phyloP scores from a whole-genome alignment of 192 early-diverging fungal species.

The Gorgonomyces haynaldii region DNA sequence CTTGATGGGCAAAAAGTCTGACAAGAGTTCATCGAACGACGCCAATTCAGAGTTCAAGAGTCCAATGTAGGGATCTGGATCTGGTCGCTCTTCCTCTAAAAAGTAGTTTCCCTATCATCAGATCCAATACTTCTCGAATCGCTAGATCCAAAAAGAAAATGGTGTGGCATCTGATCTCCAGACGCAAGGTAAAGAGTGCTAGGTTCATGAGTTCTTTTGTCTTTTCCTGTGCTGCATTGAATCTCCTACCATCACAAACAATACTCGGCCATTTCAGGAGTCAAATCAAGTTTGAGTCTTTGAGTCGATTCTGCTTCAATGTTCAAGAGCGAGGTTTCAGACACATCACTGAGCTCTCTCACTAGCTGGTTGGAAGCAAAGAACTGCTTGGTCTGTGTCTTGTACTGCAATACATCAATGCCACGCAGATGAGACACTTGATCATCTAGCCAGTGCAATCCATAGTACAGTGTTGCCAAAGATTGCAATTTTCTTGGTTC shows the following conservation, averaged over 20 bases:
- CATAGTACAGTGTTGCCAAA: conserved; percentile 68
- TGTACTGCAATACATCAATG: neutral
- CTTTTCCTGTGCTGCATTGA: conserved; percentile 38
- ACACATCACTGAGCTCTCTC: neutral
- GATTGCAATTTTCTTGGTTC: conserved; percentile 64
- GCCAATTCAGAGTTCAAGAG: conserved; percentile 69
- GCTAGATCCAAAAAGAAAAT: conserved; percentile 83
- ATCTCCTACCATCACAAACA: conserved; percentile 20
- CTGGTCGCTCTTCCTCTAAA: conserved; percentile 61
- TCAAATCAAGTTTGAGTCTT: conserved; percentile 6
- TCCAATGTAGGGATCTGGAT: conserved; percentile 82
- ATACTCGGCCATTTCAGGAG: conserved; percentile 9
- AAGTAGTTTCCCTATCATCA: conserved; percentile 60
- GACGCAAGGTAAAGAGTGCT: conserved; percentile 67
- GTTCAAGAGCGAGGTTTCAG: conserved; percentile 1
- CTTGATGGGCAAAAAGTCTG: conserved; percentile 43
- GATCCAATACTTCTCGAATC: conserved; percentile 56
- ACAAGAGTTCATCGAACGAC: conserved; percentile 61
- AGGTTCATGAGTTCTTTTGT: conserved; percentile 66
- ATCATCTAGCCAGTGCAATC: conserved; percentile 58
- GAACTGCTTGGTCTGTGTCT: neutral
- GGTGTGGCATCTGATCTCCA: conserved; percentile 75
- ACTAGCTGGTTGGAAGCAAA: neutral
- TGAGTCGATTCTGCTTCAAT: conserved; percentile 6
- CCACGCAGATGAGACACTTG: conserved; percentile 14